phyloP scores from a whole-genome alignment of 2,329 filamentous ascomycete genomes.

The Aspergillus felis region DNA sequence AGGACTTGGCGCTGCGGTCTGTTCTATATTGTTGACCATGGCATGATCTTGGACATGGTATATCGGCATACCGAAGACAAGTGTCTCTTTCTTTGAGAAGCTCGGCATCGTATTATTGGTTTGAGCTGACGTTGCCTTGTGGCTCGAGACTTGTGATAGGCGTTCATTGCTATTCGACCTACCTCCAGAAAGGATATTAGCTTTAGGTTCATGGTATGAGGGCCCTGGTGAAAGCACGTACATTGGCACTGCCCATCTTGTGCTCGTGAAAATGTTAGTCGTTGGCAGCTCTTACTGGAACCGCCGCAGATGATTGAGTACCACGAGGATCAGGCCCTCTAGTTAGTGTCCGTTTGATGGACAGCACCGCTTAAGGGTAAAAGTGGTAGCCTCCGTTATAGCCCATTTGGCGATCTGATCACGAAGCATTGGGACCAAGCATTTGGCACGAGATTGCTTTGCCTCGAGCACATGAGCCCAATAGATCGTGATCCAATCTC shows the following conservation, averaged over 20 bases:
- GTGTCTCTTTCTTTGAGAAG: too few species aligned
- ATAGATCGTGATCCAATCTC: not conserved
- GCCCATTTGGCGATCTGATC: not conserved
- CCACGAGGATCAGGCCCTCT: too few species aligned
- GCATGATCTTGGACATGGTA: not conserved
- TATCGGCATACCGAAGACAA: not conserved
- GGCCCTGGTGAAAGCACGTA: not conserved
- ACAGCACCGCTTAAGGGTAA: too few species aligned
- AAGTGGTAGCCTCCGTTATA: not conserved
- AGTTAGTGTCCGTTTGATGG: too few species aligned
- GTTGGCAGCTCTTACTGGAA: too few species aligned
- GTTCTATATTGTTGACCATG: not conserved
- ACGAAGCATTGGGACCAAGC: not conserved
- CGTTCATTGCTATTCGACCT: not conserved
- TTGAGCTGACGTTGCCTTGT: not conserved
- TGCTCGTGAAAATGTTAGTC: too few species aligned
- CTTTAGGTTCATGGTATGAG: not conserved
- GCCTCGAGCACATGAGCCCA: not conserved
- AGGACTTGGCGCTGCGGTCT: not conserved
- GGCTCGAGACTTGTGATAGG: not conserved
- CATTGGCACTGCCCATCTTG: not conserved
- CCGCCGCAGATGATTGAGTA: too few species aligned
- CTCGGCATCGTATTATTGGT: not conserved
- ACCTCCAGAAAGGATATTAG: not conserved
- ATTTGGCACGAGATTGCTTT: not conserved